phyloP scores from a whole-genome alignment of 192 early-diverging fungal genomes.

The Backusella morwellensis region DNA sequence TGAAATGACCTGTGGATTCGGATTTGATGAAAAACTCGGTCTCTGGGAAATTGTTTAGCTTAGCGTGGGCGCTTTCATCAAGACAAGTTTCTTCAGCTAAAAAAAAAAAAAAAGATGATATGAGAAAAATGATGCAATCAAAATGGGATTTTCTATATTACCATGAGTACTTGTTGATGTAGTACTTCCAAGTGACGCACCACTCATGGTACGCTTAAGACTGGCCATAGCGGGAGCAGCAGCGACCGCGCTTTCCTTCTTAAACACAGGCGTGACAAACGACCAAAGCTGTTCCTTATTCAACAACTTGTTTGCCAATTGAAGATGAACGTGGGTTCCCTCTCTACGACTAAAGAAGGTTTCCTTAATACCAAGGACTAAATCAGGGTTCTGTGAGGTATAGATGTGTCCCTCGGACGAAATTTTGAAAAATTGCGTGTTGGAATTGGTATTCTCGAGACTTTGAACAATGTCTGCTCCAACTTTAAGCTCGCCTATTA shows the following conservation, averaged over 20 bases:
- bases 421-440: not conserved
- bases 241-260: not conserved
- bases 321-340: constrained; percentile 29
- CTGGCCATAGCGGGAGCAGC: not conserved
- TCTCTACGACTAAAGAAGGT: constrained; percentile 31
- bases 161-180: constrained; percentile 1
- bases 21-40: constrained; percentile 24
- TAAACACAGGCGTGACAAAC: constrained; percentile 8
- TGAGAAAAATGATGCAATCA: not conserved
- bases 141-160: not conserved
- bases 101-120: not conserved
- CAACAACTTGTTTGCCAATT: not conserved
- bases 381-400: not conserved
- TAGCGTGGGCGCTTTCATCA: not conserved
- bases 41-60: constrained; percentile 15
- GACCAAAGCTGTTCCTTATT: constrained; percentile 33
- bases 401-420: constrained; percentile 21
- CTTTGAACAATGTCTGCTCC: constrained; percentile 25
- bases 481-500: constrained; percentile 20
- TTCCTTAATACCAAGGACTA: constrained; percentile 33
- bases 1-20: constrained; percentile 7
- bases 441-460: not conserved
- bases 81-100: not conserved
- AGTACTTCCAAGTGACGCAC: constrained; percentile 7
- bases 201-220: constrained; percentile 7